These are phyloP conservation scores for Conidiobolus incongruus DNA, from an alignment of 371 early-diverging fungal genomes.

Conservation along the genomic window DNA sequence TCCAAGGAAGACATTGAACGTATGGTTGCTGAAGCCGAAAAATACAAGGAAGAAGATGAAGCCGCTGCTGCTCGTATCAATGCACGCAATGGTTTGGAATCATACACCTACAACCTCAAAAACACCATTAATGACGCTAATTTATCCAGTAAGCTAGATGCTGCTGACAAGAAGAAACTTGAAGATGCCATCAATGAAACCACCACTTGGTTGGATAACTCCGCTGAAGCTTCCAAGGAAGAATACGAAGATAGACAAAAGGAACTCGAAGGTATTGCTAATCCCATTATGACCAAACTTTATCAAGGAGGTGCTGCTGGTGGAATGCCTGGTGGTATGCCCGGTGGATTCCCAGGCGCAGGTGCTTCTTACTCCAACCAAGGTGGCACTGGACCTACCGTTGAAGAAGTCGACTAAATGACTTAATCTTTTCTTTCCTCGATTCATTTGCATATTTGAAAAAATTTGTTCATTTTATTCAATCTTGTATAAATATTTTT, in stretches of 20 bases:
- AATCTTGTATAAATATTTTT: too few species aligned
- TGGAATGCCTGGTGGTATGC: slow-evolving; percentile 25
- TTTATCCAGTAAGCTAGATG: slow-evolving; percentile 55
- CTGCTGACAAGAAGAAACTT: too few species aligned
- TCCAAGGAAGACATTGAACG: too few species aligned
- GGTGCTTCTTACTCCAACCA: slow-evolving; percentile 6
- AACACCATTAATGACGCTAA: slow-evolving; percentile 70
- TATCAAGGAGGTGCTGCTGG: slow-evolving; percentile 57
- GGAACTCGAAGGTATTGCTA: slow-evolving; percentile 81
- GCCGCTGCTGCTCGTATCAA: slow-evolving; percentile 50
- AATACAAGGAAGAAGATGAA: slow-evolving; percentile 91
- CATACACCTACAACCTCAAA: slow-evolving; percentile 67
- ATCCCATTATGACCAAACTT: slow-evolving; percentile 88
- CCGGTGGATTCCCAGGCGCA: slow-evolving; percentile 29
- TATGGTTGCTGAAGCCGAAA: slow-evolving; percentile 90
- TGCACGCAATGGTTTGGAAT: slow-evolving; percentile 62
- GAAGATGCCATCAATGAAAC: too few species aligned
- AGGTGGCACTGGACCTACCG: slow-evolving; percentile 37
- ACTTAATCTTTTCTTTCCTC: too few species aligned
- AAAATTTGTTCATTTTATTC: too few species aligned
- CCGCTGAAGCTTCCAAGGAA: too few species aligned
- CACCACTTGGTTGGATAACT: too few species aligned
- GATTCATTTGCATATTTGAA: too few species aligned
- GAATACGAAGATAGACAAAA: slow-evolving; percentile 82
- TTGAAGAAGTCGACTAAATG: too few species aligned